phyloP scores from a whole-genome alignment of 176 grass and related monocot genomes.

The Carex littledalei region DNA sequence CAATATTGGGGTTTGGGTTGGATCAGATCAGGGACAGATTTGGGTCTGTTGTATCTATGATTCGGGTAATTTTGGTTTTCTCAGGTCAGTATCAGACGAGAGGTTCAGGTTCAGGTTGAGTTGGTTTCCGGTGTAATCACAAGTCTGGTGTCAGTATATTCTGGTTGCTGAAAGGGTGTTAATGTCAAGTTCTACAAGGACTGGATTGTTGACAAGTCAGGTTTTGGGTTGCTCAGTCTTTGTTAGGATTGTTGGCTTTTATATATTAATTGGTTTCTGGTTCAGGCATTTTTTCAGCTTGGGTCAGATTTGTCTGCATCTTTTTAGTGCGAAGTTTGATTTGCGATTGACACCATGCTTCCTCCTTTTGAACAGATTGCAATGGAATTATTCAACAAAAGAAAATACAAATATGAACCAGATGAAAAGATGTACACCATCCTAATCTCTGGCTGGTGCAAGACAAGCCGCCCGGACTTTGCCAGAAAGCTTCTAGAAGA shows the following conservation, averaged over 20 bases:
- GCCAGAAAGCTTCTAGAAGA: constrained; percentile 67
- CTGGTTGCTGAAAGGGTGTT: not conserved
- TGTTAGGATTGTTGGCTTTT: not conserved
- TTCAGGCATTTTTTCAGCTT: not conserved
- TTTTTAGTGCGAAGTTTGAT: not conserved
- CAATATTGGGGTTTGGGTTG: not conserved
- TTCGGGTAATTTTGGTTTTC: not conserved
- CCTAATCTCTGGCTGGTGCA: constrained; percentile 91
- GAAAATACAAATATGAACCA: constrained; percentile 78
- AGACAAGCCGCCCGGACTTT: constrained; percentile 59
- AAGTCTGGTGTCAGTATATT: not conserved
- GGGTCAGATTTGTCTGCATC: not conserved
- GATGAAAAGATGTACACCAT: constrained; percentile 79
- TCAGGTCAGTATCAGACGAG: not conserved
- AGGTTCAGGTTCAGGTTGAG: not conserved
- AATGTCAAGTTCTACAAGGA: not conserved
- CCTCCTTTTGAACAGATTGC: constrained; percentile 43
- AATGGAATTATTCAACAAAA: constrained; percentile 88
- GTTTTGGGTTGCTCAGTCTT: not conserved
- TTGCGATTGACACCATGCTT: not conserved
- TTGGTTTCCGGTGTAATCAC: not conserved
- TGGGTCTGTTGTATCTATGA: not conserved
- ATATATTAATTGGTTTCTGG: not conserved
- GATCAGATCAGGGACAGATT: not conserved
- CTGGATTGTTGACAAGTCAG: not conserved